Base-by-base conservation (phyloP, 2,329 filamentous ascomycete species). In the Monilinia vaccinii-corymbosi region DNA sequence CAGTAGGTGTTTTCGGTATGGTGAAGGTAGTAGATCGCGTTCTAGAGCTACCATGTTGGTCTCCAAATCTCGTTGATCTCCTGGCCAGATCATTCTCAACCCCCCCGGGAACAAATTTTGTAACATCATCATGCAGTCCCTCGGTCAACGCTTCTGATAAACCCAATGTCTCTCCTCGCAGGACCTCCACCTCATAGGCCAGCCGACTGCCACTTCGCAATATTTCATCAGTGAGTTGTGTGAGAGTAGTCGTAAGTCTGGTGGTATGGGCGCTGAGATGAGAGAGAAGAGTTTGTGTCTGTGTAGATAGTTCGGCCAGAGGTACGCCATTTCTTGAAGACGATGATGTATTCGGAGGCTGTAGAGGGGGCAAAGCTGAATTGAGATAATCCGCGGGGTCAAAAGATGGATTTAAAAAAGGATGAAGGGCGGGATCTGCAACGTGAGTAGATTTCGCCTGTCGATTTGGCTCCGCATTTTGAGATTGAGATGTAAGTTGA, bases 201-300 rank as follows among this genome's bases (percentile, higher is more conserved):
- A 99, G 77, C 4, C 93, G 82, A 65, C 89, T 91, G 31, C 92
- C 90, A 69, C 90, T 92, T 60, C 94, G 84, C 63, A 99, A 75
- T 64, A 99, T 97, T 67, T 97, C 94, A 73, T 99, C 93, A 13
- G 94, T 97, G 62, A 97, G 78, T 69, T 93, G 87, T 36, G 91
- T 96, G 61, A 99, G 80, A 49, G 86, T 89, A 58, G 81, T 85
- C 16, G 91, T 91, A 9, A 97, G 78, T 49, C 91, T 83, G 21
- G 90, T 87, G 1, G 91, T 96, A 72, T 97, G 91, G 10, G 90
- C 88, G 70, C 89, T 95, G 69, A 97, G 83, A 70, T 93, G 89
- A 1, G 91, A 89, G 50, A 97, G 80, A n/a, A 95, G 80, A 4
- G 85, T 80, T 73, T 97, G 92, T 0, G 92, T 87, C 70, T 91